Evolutionary conservation across 2,329 filamentous ascomycete species (phyloP).

Genomic region (Endocalyx cinctus): DNA sequence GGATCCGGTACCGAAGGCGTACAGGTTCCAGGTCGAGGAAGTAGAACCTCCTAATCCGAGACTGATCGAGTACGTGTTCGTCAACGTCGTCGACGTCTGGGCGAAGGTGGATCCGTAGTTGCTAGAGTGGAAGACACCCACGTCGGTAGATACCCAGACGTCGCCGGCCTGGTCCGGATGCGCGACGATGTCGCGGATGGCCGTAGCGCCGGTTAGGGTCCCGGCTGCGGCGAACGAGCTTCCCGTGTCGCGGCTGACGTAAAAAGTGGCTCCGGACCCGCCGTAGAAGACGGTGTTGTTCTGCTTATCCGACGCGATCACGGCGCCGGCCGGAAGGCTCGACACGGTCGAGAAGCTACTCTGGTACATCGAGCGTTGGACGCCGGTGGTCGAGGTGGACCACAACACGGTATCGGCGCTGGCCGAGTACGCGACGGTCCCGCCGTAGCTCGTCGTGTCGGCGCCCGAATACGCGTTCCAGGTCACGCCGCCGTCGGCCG

Average conservation of each 20-base stretch:
- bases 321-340: conserved; percentile 38
- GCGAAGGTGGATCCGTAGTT: conserved; percentile 46
- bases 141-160: conserved; percentile 53
- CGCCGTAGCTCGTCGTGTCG: conserved; percentile 37
- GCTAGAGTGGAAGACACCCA: conserved; percentile 49
- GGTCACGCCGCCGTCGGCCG: conserved; percentile 43
- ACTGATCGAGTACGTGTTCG: conserved; percentile 38
- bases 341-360: conserved; percentile 40
- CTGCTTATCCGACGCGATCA: conserved; percentile 51
- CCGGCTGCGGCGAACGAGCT: conserved; percentile 38
- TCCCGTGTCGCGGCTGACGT: conserved; percentile 46
- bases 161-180: conserved; percentile 56
- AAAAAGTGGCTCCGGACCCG: conserved; percentile 41
- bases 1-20: conserved; percentile 41
- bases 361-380: conserved; percentile 37
- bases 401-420: conserved; percentile 45
- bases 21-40: conserved; percentile 44
- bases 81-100: conserved; percentile 30
- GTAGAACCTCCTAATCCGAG: conserved; percentile 30
- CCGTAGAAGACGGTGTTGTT: conserved; percentile 50
- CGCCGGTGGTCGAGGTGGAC: conserved; percentile 37
- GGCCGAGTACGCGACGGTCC: conserved; percentile 46
- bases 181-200: conserved; percentile 51
- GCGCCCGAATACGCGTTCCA: conserved; percentile 46
- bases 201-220: conserved; percentile 33